Evolutionary conservation across 2,329 filamentous ascomycete species (phyloP), one percentile per base, ranked within the genome.

Genomic region (Lasiodiplodia sp.): DNA sequence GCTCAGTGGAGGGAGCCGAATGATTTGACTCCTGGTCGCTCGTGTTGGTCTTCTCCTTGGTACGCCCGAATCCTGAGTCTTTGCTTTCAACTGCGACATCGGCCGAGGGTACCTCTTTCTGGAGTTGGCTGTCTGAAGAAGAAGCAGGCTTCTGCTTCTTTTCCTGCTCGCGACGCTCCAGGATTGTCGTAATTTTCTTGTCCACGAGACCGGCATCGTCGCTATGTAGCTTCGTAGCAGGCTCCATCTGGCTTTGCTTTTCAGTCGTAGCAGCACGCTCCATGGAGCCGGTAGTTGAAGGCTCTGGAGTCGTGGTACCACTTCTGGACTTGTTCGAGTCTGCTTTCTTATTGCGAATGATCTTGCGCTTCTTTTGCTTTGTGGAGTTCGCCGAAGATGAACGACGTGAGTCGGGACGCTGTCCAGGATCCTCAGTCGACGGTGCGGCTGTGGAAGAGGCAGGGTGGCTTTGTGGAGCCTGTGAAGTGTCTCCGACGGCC

Each of bases 191-290:
- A 2, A 64, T 64, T 12, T 31, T 37, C 47, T 52, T 64, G 18
- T 64, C 47, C 28, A 64, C 60, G 44, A 64, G 51, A 14, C 60
- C 60, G 7, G 51, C 60, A 51, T 49, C 14, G n/a, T 44, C 58
- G 2, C 10, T 18, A 3, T 23, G 28, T 3, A 14, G 12, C 14
- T 31, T 23, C 18, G 40, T 31, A n/a, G 23, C 11, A 6, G 23
- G 10, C 2, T 64, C 60, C 4, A 37, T 21, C 38, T 34, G 44
- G 16, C 25, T 49, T 28, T 51, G 23, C 28, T 12, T 51, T 44
- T 18, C 16, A 8, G 12, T 8, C 2, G 18, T 34, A 31, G 44
- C 18, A 31, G 21, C n/a, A 11, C 16, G 60, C 5, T 52, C 44
- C 4, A 7, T 11, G 12, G 31, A 38, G 12, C 60, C n/a, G 14